Evolutionary conservation across 352 stramenopile genomes (phyloP), one percentile per base, ranked within the genome.

Genomic region (Globisporangium camurandrum): DNA sequence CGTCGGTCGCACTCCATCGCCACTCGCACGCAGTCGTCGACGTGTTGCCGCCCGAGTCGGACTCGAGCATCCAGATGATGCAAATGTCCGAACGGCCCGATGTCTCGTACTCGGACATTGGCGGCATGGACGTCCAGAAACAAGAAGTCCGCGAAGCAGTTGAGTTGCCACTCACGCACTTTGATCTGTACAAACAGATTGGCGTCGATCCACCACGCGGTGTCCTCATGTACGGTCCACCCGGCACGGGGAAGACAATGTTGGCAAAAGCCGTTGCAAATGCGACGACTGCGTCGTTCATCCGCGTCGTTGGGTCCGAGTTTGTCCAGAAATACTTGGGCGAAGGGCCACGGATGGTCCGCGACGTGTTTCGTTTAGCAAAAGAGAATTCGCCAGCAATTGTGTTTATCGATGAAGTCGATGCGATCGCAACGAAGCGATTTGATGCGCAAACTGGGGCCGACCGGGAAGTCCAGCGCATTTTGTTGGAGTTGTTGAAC

Each of bases 321-420:
- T 99, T 99, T 68, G 97, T 99, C 43, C 97, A 99, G 68, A 99
- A 99, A 75, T 99, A 99, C 62, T 64, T 99, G 12, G 87, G 88
- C 20, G 97, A 99, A 77, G 97, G 97, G n/a, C 97, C 97, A 42
- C 95, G 97, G 39, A 99, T 99, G 97, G 97, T 99, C 49, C 93
- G 97, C 49, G 97, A 99, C 69, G 97, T 99, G n/a, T 99, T 99
- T 71, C 92, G 97, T 7, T 84, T 99, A 19, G 97, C 97, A 34
- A 96, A 97, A 54, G 97, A 99, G 68, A 99, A 99, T 72, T 95
- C 96, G 37, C 97, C 97, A 9, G 95, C 91, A 51, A 98, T 99
- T 54, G 91, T 99, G 39, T 99, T 99, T 69, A 99, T 99, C 61
- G 97, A 99, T 71, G 97, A 99, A 69, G 97, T 99, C 46, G 96